These are phyloP conservation scores for Lithospermum erythrorhizon DNA, from an alignment of 257 asterid species.

Conservation along the genomic window DNA sequence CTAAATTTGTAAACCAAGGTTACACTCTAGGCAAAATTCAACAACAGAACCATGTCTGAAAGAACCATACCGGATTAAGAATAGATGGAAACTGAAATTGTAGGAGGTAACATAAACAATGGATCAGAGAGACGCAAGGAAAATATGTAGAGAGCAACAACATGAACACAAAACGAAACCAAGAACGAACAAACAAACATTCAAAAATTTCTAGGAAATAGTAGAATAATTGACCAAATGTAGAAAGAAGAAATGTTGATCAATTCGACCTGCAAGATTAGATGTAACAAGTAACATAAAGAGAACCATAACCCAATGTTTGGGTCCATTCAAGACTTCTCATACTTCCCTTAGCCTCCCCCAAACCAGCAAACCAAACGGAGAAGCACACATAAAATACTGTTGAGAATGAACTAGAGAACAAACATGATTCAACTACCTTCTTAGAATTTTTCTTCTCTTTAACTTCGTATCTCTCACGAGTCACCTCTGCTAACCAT, in stretches of 20 bases:
- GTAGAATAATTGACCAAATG: no score
- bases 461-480: constrained; percentile 47
- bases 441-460: constrained; percentile 40
- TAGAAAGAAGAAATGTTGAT: no score
- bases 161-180: no score
- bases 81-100: not conserved
- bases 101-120: no score
- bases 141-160: no score
- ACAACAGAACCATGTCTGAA: not conserved
- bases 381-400: not conserved
- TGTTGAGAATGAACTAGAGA: not conserved
- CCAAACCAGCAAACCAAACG: not conserved
- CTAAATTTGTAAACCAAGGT: not conserved
- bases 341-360: no score
- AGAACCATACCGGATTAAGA: not conserved
- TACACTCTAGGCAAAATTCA: not conserved
- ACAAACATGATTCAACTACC: constrained; percentile 12
- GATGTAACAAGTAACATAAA: no score
- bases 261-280: no score
- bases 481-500: constrained; percentile 36
- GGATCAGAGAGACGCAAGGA: no score
- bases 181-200: no score
- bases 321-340: not conserved
- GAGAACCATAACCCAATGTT: not conserved
- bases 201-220: no score